Evolutionary conservation across 2,329 filamentous ascomycete species (phyloP).

Genomic region (Sporothrix phasma): DNA sequence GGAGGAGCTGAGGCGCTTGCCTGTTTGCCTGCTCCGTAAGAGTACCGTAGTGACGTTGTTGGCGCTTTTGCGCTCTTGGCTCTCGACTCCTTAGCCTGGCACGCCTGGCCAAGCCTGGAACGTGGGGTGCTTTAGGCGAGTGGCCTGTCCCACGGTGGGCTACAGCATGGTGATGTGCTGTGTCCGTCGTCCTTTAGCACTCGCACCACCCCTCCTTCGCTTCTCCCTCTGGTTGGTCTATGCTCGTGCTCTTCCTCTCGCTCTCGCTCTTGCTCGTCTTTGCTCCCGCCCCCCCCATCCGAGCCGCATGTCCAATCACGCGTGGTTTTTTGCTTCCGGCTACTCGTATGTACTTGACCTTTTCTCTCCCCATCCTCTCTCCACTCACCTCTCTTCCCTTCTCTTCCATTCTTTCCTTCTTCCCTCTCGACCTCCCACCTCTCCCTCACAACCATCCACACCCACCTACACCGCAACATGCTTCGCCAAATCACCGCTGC

Average conservation of each 20-base stretch:
- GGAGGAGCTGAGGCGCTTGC: no score
- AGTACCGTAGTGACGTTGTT: neutral
- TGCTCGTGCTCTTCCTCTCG: neutral
- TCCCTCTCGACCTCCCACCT: neutral
- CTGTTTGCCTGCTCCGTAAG: neutral
- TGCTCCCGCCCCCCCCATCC: neutral
- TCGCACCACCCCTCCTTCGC: neutral
- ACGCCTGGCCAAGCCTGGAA: neutral
- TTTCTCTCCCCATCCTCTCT: neutral
- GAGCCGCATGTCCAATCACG: conserved; percentile 17
- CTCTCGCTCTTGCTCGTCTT: neutral
- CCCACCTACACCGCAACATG: conserved; percentile 36
- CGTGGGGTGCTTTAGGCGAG: conserved; percentile 3
- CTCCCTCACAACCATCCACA: neutral
- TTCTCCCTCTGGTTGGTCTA: no score
- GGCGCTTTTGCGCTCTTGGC: neutral
- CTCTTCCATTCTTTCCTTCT: neutral
- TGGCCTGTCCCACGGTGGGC: conserved; percentile 1
- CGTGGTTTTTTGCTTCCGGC: conserved; percentile 16
- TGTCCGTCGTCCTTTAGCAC: neutral
- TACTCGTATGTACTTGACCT: conserved; percentile 9
- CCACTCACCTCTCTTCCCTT: neutral
- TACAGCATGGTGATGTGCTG: neutral
- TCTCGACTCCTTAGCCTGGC: no score
- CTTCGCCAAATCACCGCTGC: conserved; percentile 53